Base-by-base conservation (phyloP, 306 rosid genomes). In the Dalbergia oliveri region DNA sequence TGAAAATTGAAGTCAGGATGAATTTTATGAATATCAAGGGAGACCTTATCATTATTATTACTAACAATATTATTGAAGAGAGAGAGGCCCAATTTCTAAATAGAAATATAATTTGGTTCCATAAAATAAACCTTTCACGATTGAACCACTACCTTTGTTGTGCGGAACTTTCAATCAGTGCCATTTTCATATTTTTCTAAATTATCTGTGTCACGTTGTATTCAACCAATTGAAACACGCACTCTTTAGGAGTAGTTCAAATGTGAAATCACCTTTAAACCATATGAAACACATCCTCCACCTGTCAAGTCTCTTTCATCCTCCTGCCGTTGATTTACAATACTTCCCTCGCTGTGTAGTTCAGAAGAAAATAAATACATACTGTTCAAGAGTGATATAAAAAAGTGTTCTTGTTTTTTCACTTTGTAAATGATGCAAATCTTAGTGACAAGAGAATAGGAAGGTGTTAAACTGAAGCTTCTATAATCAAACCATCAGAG, bases 281-380 rank as follows among this genome's bases (percentile, higher is more conserved):
- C 56, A 65, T 15, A 79, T 75, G 87, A 74, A 54, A 54, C 66
- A 16, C 74, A 68, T 23, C 43, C 19, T 57, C 62, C 21, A 70
- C 73, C 73, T 56, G 73, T 75, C 73, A 45, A 62, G 79, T 82
- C 88, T 35, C 70, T 82, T 69, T 78, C 88, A 62, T 79, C 18
- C 50, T 67, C 33, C 54, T 69, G 51, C 43, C 47, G 4, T 35
- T 77, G 71, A 81, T 85, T 72, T 60, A 72, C 84, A 73, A 60
- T 26, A 74, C 54, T 66, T 4, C 45, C 70, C 5, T 6, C 7
- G 7, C 7, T n/a, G 37, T 83, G 74, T 66, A 21, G 45, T 11
- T 47, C 75, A 44, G 19, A 61, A 9, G 34, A 71, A 41, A 13
- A 9, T 16, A 26, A 26, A 26, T 26, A 26, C 1, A 26, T 26